Conservation (phyloP, 75 land plant genomes). For the Larix kaempferi region DNA sequence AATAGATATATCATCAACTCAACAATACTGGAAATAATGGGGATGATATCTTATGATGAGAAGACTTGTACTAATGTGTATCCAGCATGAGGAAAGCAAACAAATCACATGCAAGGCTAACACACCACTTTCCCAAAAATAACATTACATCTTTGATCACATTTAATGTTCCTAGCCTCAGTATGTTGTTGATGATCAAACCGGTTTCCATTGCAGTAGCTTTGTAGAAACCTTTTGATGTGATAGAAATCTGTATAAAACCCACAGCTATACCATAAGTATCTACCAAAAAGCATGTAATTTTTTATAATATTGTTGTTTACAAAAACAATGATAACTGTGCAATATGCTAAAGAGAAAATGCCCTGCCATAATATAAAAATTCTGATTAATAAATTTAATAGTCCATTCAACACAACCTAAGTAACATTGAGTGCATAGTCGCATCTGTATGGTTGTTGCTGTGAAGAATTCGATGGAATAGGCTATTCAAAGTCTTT, state of each 20-base stretch:
- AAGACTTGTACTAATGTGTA: conserved; percentile 58
- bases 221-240: conserved; percentile 71
- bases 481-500: too few relatives aligned
- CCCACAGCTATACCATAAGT: background rate
- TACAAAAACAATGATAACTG: too few relatives aligned
- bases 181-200: conserved; percentile 68
- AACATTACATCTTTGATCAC: conserved; percentile 78
- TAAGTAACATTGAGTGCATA: conserved; percentile 46
- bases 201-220: conserved; percentile 73
- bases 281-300: too few relatives aligned
- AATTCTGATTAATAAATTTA: conserved; percentile 81
- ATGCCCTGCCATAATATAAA: conserved; percentile 74
- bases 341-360: background rate
- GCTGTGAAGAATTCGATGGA: too few relatives aligned
- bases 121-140: conserved; percentile 73
- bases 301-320: too few relatives aligned
- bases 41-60: conserved; percentile 77
- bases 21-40: conserved; percentile 88
- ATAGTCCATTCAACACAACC: conserved; percentile 82
- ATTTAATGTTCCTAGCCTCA: conserved; percentile 80
- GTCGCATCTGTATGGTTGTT: too few relatives aligned
- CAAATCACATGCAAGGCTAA: conserved; percentile 64
- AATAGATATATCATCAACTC: conserved; percentile 9
- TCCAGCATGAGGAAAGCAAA: conserved; percentile 89
- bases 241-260: conserved; percentile 72